Evolutionary conservation across 345 rosid species (phyloP), one percentile per base, ranked within the genome.

Genomic region (Eucalyptus coolabah): DNA sequence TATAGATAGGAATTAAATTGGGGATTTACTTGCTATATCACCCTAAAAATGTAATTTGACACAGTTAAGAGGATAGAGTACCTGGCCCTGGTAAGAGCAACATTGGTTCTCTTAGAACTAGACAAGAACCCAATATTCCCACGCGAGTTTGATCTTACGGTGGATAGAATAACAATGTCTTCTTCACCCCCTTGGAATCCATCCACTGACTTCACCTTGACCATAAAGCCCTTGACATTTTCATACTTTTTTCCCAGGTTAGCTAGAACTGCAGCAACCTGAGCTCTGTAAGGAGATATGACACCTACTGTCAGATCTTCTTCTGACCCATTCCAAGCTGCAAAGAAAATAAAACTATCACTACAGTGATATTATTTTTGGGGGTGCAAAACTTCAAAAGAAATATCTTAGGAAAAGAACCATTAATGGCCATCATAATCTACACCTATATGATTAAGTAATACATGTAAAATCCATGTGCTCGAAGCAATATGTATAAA

Each of bases 51-150:
- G 45, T 19, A 18, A 72, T 34, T 34, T 72, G 44, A 72, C 26
- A 72, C 44, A 4, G 24, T 50, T 50, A 19, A 44, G 87, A 34
- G 34, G 80, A 67, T 53, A 56, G 12, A 87, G 63, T 90, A 93
- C 95, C 95, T 92, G 12, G 94, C 95, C 83, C 94, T 87, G 30
- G 95, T 93, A 30, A 92, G 92, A 72, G 95, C 93, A 32, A 92
- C 94, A 87, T 93, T 93, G n/a, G 90, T 44, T 60, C 94, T 91
- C 45, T 92, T 91, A 40, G 37, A 44, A 86, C 88, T 83, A 9
- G 92, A 86, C 37, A 93, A 26, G 81, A 93, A 93, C 6, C 93
- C 94, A 86, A 92, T 88, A 24, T 81, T 51, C 81, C 93, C 92
- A 3, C 82, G 16, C 8, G 12, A 32, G 37, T 92, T 92, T 28